Evolutionary conservation across 768 basidiomycete species (phyloP), one percentile per base, ranked within the genome.

Genomic region (Amanita exitialis): DNA sequence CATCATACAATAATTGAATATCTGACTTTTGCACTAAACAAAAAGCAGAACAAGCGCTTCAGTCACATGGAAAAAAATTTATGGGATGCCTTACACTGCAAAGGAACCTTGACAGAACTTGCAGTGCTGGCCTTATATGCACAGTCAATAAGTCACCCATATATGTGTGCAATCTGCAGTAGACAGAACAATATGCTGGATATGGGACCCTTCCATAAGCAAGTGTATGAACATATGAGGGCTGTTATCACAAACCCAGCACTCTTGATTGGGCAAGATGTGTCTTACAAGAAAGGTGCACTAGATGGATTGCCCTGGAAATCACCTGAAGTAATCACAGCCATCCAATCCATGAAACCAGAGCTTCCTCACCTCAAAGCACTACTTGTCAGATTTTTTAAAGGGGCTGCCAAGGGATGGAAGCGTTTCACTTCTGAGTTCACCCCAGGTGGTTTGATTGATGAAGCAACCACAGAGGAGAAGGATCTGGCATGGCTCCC

Each of bases 381-480:
- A n/a, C n/a, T n/a, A n/a, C n/a, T n/a, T n/a, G n/a, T n/a, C n/a
- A n/a, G n/a, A n/a, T n/a, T n/a, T 47, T 61, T 64, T 25, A 49
- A 42, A 13, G 66, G 64, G 3, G 61, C 65, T 12, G 44, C 47
- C 1, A 45, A 36, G 2, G 64, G 64, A 35, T 66, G 66, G 66
- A 44, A 35, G 1, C 45, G 60, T 0, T 68, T 67, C 45, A 53
- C 58, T 0, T 51, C 57, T 3, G 66, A 68, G 47, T 68, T 64
- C 55, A 56, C 53, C 2, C 55, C 59, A 16, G 59, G 55, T 36
- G 57, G 58, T 7, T 23, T 45, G 2, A 55, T 59, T 44, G 52
- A 35, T n/a, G n/a, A n/a, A n/a, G n/a, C n/a, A n/a, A n/a, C n/a
- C n/a, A n/a, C n/a, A n/a, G n/a, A n/a, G n/a, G n/a, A n/a, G n/a